These are phyloP conservation scores for Prunus padus DNA, from an alignment of 306 rosid genomes.

Conservation along the genomic window DNA sequence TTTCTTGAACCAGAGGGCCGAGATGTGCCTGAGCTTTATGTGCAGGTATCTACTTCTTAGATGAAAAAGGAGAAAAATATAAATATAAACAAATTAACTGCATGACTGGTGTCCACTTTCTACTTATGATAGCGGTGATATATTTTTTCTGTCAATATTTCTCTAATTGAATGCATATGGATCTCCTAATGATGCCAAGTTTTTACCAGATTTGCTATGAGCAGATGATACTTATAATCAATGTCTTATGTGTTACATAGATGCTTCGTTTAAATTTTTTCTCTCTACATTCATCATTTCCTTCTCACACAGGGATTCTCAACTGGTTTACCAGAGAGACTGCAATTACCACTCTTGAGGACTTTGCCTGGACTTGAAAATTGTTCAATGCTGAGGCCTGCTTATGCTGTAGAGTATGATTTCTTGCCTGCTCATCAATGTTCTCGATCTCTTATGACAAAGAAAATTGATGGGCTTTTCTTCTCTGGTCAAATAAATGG, in stretches of 20 bases:
- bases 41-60: slow-evolving; percentile 54
- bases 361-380: slow-evolving; percentile 98
- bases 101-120: not conserved
- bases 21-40: slow-evolving; percentile 88
- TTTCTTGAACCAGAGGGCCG: slow-evolving; percentile 99
- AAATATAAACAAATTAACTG: not conserved
- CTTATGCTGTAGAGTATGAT: slow-evolving; percentile 97
- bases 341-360: slow-evolving; percentile 88
- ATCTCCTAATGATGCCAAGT: not conserved
- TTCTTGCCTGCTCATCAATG: slow-evolving; percentile 95
- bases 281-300: slow-evolving; percentile 18
- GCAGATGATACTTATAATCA: not conserved
- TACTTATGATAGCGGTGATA: not conserved
- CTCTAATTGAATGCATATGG: not conserved
- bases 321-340: slow-evolving; percentile 93
- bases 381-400: slow-evolving; percentile 97
- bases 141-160: not conserved
- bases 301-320: slow-evolving; percentile 74
- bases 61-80: slow-evolving; percentile 6
- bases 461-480: slow-evolving; percentile 87
- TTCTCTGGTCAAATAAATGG: slow-evolving; percentile 99
- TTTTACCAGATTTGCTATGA: not conserved
- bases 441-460: slow-evolving; percentile 87
- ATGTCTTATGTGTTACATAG: not conserved
- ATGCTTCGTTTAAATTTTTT: slow-evolving; percentile 1